Percentiles rank a stretch among this genome's conserved stretches.
These are phyloP conservation scores for Pythium apleroticum DNA, from an alignment of 352 stramenopile species.

Conservation along the genomic window DNA sequence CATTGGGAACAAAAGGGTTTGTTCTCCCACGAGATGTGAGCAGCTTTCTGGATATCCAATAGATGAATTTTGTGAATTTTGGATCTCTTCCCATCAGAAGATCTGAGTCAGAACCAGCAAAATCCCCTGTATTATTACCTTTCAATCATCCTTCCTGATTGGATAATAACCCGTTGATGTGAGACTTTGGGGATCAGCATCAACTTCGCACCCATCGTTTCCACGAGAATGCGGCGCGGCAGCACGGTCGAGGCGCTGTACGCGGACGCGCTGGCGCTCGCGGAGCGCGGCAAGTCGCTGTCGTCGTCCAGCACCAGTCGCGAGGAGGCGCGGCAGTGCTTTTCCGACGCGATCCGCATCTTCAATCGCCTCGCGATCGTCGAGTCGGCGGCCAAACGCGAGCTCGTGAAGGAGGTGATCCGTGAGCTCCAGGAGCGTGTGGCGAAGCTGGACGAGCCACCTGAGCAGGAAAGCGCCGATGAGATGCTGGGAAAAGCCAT, in stretches of 20 bases:
- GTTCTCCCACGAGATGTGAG: too few relatives aligned
- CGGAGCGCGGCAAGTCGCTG: slow-evolving; percentile 44
- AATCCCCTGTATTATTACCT: too few relatives aligned
- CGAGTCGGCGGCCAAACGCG: slow-evolving; percentile 70
- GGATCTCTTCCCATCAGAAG: too few relatives aligned
- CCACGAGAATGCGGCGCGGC: slow-evolving; percentile 16
- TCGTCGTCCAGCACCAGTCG: slow-evolving; percentile 1
- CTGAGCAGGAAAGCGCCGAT: slow-evolving; percentile 3
- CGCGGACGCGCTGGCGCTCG: slow-evolving; percentile 56
- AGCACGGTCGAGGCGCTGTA: slow-evolving; percentile 58
- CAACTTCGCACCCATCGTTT: not conserved
- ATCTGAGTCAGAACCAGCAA: too few relatives aligned
- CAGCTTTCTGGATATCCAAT: too few relatives aligned
- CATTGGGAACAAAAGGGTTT: too few relatives aligned
- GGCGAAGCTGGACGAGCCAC: slow-evolving; percentile 39
- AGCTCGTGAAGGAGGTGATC: slow-evolving; percentile 55
- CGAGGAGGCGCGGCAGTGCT: slow-evolving; percentile 38
- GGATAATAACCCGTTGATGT: not conserved
- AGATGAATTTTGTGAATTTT: too few relatives aligned
- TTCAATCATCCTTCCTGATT: not conserved
- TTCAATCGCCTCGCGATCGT: slow-evolving; percentile 68
- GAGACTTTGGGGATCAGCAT: not conserved
- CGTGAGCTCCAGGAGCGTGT: slow-evolving; percentile 51
- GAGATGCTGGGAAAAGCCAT: slow-evolving; percentile 18
- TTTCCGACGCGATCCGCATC: slow-evolving; percentile 58